phyloP scores from a whole-genome alignment of 352 stramenopile genomes.

The Phytopythium aichiense region DNA sequence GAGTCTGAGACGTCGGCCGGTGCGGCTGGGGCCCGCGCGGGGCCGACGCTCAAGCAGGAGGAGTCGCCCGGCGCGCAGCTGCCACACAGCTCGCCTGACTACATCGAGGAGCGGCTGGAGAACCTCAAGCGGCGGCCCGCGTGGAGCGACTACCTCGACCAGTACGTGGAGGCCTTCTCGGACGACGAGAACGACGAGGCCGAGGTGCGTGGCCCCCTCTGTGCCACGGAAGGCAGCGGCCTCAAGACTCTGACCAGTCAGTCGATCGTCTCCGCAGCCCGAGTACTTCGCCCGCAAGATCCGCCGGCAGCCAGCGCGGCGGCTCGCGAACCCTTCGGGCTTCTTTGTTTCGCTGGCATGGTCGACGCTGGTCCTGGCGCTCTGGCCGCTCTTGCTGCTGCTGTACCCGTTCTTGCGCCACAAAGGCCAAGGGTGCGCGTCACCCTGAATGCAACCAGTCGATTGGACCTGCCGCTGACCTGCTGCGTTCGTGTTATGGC shows the following conservation, averaged over 20 bases:
- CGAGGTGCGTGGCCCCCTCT: constrained; percentile 5
- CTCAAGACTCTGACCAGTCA: not conserved
- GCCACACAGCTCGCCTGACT: constrained; percentile 64
- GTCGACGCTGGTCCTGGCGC: constrained; percentile 42
- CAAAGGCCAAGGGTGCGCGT: constrained; percentile 44
- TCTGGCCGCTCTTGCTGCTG: constrained; percentile 60
- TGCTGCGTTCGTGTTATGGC: constrained; percentile 2
- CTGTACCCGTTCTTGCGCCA: constrained; percentile 47
- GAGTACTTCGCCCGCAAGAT: constrained; percentile 2
- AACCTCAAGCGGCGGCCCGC: constrained; percentile 78
- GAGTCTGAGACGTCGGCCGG: constrained; percentile 17
- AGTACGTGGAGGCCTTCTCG: constrained; percentile 61
- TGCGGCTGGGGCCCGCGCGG: not conserved
- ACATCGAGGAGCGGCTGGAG: constrained; percentile 81
- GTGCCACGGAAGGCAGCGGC: too few relatives aligned
- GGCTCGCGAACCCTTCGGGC: constrained; percentile 10
- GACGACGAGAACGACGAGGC: constrained; percentile 34
- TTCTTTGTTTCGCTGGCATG: constrained; percentile 53
- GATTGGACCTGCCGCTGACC: not conserved
- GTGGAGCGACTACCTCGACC: constrained; percentile 60
- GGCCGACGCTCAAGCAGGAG: not conserved
- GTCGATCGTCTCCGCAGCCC: not conserved
- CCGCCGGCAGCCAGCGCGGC: not conserved
- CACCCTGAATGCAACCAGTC: too few relatives aligned
- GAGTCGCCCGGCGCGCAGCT: constrained; percentile 3